phyloP scores from a whole-genome alignment of 2,329 filamentous ascomycete species.

The Diaporthe longicolla region DNA sequence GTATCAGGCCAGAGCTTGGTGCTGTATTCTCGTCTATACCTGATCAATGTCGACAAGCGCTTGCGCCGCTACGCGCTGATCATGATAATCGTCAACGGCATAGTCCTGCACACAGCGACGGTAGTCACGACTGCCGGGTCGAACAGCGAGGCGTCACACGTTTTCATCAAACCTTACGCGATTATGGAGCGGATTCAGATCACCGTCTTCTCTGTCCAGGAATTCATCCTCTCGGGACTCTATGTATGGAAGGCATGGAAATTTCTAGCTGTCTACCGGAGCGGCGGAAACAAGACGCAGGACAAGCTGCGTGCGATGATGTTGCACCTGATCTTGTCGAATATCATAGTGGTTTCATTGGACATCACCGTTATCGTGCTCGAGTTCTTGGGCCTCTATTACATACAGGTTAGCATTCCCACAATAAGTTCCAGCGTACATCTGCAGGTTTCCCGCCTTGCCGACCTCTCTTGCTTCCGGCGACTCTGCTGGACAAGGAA shows the following conservation, averaged over 20 bases:
- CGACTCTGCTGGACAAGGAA: not conserved
- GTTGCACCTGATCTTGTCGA: slow-evolving; percentile 63
- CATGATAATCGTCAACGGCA: slow-evolving; percentile 70
- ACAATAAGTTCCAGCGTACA: too few relatives aligned
- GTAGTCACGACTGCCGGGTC: slow-evolving; percentile 69
- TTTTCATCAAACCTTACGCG: slow-evolving; percentile 57
- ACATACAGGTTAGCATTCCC: slow-evolving; percentile 49
- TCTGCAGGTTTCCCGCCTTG: not conserved
- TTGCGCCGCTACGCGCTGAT: slow-evolving; percentile 64
- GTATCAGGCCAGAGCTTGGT: slow-evolving; percentile 74
- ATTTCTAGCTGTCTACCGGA: slow-evolving; percentile 60
- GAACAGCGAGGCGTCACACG: slow-evolving; percentile 54
- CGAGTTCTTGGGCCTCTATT: slow-evolving; percentile 52
- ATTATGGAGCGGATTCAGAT: slow-evolving; percentile 69
- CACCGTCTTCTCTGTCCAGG: slow-evolving; percentile 69
- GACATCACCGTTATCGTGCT: slow-evolving; percentile 53
- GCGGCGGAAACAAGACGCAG: slow-evolving; percentile 49
- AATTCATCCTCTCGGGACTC: slow-evolving; percentile 65
- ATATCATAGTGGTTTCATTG: slow-evolving; percentile 55
- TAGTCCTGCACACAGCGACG: slow-evolving; percentile 67
- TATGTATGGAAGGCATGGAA: slow-evolving; percentile 68
- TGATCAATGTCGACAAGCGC: slow-evolving; percentile 66
- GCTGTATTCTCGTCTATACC: slow-evolving; percentile 73
- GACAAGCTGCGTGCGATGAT: slow-evolving; percentile 57
- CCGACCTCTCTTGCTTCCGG: not conserved